Base-by-base conservation (phyloP, 441 rosid genomes). In the Croton laevigatus region DNA sequence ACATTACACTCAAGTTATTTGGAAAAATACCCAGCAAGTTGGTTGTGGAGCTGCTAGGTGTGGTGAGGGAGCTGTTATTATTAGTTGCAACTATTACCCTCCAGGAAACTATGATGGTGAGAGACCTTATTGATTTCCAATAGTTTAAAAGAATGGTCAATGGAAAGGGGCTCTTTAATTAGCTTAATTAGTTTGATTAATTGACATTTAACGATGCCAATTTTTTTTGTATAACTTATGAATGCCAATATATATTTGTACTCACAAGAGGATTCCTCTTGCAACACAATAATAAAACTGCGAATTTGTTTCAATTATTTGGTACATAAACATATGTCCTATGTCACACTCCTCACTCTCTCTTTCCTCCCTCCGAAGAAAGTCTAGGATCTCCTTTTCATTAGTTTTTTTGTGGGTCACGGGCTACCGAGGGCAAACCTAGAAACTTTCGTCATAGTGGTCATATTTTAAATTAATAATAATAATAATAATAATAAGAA, bases 1-100 rank as follows among this genome's bases (percentile, higher is more conserved):
- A 38, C 92, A 86, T 44, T 89, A 87, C 55, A 82, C 89, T n/a
- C 90, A 84, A 53, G 23, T 65, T 8, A 13, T 49, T 17, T 65
- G 69, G 58, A 37, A 55, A 2, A 37, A 65, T 16, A 46, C 69
- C 8, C 87, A 69, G 72, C 76, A 9, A 82, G 10, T 62, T 1
- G 65, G 65, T 1, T 62, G 62, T 67, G 37, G 37, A 53, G 44
- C 2, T 8, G 45, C 23, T 13, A 68, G 16, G 42, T 68, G 71
- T 40, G 5, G 9, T 3, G 58, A 16, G 44, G 27, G 54, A 0
- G 27, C 38, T 12, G 58, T 8, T 2, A 3, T 52, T 19, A 42
- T 68, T 6, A 58, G 52, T 11, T 68, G 71, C 63, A 68, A 68
- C 54, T 68, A 68, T 5, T 46, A 44, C 27, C 71, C 71, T 8